Evolutionary conservation across 108 stramenopile species (phyloP).

Genomic region (Nitzschia sp.): DNA sequence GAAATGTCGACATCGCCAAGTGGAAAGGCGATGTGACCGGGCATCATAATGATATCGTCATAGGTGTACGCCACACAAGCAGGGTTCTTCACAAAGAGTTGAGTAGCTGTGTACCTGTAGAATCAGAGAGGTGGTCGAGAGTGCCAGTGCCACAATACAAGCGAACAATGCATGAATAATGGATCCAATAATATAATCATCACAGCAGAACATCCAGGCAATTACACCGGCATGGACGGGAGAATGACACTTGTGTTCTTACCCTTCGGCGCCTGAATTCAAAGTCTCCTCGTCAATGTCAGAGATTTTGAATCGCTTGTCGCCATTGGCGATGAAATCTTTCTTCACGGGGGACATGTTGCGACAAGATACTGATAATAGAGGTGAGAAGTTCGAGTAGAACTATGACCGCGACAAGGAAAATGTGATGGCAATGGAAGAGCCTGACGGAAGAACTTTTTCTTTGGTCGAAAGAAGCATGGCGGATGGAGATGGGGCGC

Average conservation of each 20-base stretch:
- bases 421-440: too few species aligned
- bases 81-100: constrained; percentile 80
- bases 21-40: constrained; percentile 94
- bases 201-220: background rate
- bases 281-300: constrained; percentile 89
- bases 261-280: constrained; percentile 89
- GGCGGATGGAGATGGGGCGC: background rate
- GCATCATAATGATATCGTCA: constrained; percentile 99
- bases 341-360: background rate
- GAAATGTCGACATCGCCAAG: constrained; percentile 94
- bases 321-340: constrained; percentile 7
- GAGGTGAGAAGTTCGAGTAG: too few species aligned
- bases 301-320: constrained; percentile 50
- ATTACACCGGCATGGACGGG: background rate
- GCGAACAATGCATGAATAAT: background rate
- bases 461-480: too few species aligned
- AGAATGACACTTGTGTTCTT: constrained; percentile 25
- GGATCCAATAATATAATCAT: background rate
- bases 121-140: too few species aligned
- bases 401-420: too few species aligned
- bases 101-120: constrained; percentile 73
- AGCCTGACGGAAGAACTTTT: too few species aligned
- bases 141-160: background rate
- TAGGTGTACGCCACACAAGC: constrained; percentile 95
- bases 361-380: too few species aligned